Evolutionary conservation across 2,329 filamentous ascomycete species (phyloP), one percentile per base, ranked within the genome.

Genomic region (Trichoderma semiorbis): DNA sequence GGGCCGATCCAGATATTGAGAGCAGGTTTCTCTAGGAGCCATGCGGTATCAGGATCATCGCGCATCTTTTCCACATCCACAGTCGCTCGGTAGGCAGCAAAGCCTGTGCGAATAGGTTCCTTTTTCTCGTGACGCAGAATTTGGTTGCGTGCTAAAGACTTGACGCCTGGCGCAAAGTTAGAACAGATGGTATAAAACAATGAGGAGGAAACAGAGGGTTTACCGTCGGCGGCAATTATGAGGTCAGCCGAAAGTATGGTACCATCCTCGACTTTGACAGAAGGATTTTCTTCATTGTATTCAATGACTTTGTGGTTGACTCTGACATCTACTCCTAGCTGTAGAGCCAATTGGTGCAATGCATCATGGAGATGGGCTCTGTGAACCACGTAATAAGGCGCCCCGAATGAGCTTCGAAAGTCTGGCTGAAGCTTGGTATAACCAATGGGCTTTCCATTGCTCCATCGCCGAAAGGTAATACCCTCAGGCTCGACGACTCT

Each of bases 1-100:
- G 82, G 76, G 5, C 83, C 83, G 43, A 85, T 80, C 82, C 82
- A 84, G 14, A 83, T 75, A 70, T 84, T 83, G 4, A 84, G 70
- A 0, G 77, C 76, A 1, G 82, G 80, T 63, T 80, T 79, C 28
- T 82, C 79, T 4, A 84, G 71, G 1, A 85, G 60, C 82, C 82
- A 84, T 0, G 79, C 74, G 1, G 80, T 74, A 4, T 83, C 81
- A 0, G 81, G 79, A 32, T 82, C 78, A 6, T 73, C 64, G 24
- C 75, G 76, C 74, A 85, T 83, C 62, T 78, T 79, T 2, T 78
- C 73, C 3, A 81, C 78, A 24, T 83, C 78, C 0, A 85, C 81
- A 0, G 79, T 81, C 0, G 83, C 81, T 5, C 84, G 76, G 69
- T 85, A 85, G 0, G 81, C 83, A 5, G 83, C 81, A 69, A 83